Evolutionary conservation across 495 filamentous ascomycete genomes (phyloP), one percentile per base, ranked within the genome.

Genomic region (Penicilliopsis zonata): DNA sequence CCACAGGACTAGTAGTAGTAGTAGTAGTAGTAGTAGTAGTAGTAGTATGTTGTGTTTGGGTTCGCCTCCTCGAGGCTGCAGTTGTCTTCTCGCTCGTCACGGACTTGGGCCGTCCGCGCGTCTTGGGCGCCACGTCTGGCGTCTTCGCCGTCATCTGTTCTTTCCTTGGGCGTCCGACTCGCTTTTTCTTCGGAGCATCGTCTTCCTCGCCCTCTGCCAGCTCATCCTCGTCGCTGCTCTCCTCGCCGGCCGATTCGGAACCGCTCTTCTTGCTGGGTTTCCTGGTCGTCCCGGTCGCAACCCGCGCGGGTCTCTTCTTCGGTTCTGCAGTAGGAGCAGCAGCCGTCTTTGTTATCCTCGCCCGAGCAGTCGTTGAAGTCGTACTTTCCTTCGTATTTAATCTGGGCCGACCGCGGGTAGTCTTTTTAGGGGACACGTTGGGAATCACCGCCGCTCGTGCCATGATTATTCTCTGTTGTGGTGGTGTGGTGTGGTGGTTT

Each of bases 391-490:
- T 40, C 14, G 46, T 42, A 3, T 37, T 30, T 22, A 34, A 36
- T 28, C 46, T 43, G 17, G 47, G 40, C 20, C 41, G 44, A n/a
- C 50, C 43, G 18, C 57, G 57, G 25, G 52, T 48, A 8, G 42
- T 41, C 34, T 55, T 48, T 37, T 61, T 59, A 13, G 39, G 50
- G 13, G 57, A 53, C 15, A 52, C 53, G 7, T 41, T 40, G 3
- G 54, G 57, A 17, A 64, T 56, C 24, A 62, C 47, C 19, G 60
- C 60, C 20, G 57, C 56, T 34, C 60, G 56, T 30, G 60, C 60
- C 60, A 64, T 64, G 16, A 13, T 42, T 30, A 6, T 16, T 16
- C n/a, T n/a, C n/a, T n/a, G n/a, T n/a, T n/a, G n/a, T n/a, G n/a
- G n/a, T n/a, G n/a, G n/a, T n/a, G n/a, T n/a, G n/a, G n/a, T n/a